phyloP scores from a whole-genome alignment of 164 flowering plant species.

The Nymphaea colorata region DNA sequence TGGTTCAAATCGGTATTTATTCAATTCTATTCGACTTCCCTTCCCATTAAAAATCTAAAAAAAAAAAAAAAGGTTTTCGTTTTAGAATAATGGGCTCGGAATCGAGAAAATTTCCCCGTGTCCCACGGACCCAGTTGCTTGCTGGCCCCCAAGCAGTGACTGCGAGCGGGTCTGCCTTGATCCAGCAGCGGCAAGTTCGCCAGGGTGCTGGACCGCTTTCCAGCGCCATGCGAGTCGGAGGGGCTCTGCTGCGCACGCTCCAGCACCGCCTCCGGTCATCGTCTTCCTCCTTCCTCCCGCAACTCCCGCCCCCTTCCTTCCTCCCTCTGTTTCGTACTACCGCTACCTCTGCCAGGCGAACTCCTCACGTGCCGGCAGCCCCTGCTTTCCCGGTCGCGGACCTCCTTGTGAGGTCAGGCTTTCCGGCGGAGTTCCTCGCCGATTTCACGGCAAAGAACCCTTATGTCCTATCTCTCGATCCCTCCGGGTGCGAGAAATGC shows the following conservation, averaged over 20 bases:
- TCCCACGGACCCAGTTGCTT: too few relatives aligned
- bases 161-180: too few relatives aligned
- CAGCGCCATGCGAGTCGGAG: background rate
- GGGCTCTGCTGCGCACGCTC: background rate
- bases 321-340: background rate
- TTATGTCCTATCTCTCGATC: conserved; percentile 23
- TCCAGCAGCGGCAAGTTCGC: too few relatives aligned
- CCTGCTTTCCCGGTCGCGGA: conserved; percentile 24
- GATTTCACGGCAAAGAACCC: conserved; percentile 30
- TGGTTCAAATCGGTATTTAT: too few relatives aligned
- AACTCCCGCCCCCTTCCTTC: too few relatives aligned
- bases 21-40: too few relatives aligned
- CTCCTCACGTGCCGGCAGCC: background rate
- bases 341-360: background rate
- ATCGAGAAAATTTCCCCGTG: too few relatives aligned
- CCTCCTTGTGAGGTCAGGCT: conserved; percentile 55
- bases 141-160: too few relatives aligned
- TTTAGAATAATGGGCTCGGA: too few relatives aligned
- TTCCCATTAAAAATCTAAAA: too few relatives aligned
- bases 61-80: too few relatives aligned
- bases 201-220: background rate
- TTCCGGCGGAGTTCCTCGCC: conserved; percentile 31
- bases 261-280: background rate
- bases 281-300: too few relatives aligned
- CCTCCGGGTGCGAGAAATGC: conserved; percentile 36